Evolutionary conservation across 2,329 filamentous ascomycete species (phyloP), one percentile per base, ranked within the genome.

Genomic region (Paecilomyces formosus): DNA sequence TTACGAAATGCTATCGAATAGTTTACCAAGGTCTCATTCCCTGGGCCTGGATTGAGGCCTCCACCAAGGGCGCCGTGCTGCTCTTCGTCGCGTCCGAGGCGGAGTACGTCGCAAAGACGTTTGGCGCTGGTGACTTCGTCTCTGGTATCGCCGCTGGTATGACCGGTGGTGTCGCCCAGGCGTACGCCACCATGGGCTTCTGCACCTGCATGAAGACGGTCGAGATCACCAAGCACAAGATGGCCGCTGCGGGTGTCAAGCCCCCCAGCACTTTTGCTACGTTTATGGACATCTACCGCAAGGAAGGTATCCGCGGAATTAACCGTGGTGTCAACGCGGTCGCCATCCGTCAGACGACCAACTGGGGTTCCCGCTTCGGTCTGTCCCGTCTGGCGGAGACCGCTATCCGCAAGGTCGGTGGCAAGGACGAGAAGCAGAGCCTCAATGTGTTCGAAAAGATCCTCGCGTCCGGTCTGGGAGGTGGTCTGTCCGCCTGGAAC

Each of bases 161-260:
- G 82, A 84, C 87, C 22, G 94, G 94, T 74, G 94, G 94, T 83
- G 87, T 99, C 60, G 94, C 93, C 53, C 94, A 99, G 81, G 94
- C 94, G 61, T 99, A 99, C 76, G 94, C 94, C 65, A 99, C 94
- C 75, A 99, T 99, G 93, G 94, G 94, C 67, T 99, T 99, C 87
- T 99, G 94, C 81, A 99, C 94, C 62, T 99, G 94, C 85, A 99
- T 99, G 94, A 99, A 99, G 87, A 99, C 94, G 64, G 94, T 97
- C 66, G 94, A 99, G 79, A 99, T 99, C 79, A 99, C 94, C 73
- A 95, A 97, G 81, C 89, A 94, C 83, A 97, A 97, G 85, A 82
- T 94, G 72, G 92, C 90, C 13, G 88, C 90, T 33, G 66, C 86
- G 51, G 94, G 94, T 68, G 85, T 88, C 65, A 90, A 91, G 80